Conservation (phyloP, 2,329 filamentous ascomycete genomes). For the Aureobasidium uvarum region DNA sequence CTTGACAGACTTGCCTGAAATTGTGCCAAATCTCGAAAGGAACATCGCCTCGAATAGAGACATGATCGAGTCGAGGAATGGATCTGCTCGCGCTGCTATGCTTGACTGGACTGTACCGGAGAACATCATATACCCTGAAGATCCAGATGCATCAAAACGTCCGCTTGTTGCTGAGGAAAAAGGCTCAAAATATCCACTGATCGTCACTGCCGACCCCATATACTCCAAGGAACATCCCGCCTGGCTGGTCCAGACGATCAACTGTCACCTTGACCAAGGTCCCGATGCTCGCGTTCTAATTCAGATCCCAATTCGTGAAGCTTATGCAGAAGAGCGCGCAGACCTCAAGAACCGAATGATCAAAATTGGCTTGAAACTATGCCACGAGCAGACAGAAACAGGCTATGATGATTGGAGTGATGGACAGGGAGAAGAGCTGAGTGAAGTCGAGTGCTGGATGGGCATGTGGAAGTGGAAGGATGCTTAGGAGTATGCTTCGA, state of each 20-base stretch:
- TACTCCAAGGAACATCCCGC: slow-evolving; percentile 81
- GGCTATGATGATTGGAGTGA: slow-evolving; percentile 73
- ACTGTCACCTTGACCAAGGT: slow-evolving; percentile 61
- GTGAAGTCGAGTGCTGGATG: slow-evolving; percentile 66
- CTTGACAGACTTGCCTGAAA: slow-evolving; percentile 80
- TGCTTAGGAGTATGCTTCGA: slow-evolving; percentile 1
- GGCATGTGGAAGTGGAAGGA: slow-evolving; percentile 55
- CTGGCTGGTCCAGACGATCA: slow-evolving; percentile 69
- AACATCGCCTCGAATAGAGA: slow-evolving; percentile 67
- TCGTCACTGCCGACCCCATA: slow-evolving; percentile 81
- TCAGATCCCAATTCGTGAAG: slow-evolving; percentile 76
- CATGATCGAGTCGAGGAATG: slow-evolving; percentile 56
- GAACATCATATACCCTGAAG: slow-evolving; percentile 19
- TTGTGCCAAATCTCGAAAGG: slow-evolving; percentile 73
- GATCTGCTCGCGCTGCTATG: slow-evolving; percentile 60
- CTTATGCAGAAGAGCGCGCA: slow-evolving; percentile 62
- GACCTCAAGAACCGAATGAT: slow-evolving; percentile 64
- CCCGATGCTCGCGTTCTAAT: slow-evolving; percentile 65
- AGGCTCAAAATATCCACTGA: slow-evolving; percentile 50
- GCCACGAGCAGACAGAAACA: slow-evolving; percentile 61
- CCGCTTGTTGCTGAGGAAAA: not conserved
- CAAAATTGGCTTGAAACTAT: slow-evolving; percentile 50
- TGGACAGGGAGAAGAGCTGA: slow-evolving; percentile 45
- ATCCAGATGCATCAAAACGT: not conserved
- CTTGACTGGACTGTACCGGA: slow-evolving; percentile 71